A percentile compares a stretch with the other conserved stretches of the same genome.
These are phyloP conservation scores for Musa balbisiana DNA, from an alignment of 202 grass and related monocot species.

Conservation along the genomic window DNA sequence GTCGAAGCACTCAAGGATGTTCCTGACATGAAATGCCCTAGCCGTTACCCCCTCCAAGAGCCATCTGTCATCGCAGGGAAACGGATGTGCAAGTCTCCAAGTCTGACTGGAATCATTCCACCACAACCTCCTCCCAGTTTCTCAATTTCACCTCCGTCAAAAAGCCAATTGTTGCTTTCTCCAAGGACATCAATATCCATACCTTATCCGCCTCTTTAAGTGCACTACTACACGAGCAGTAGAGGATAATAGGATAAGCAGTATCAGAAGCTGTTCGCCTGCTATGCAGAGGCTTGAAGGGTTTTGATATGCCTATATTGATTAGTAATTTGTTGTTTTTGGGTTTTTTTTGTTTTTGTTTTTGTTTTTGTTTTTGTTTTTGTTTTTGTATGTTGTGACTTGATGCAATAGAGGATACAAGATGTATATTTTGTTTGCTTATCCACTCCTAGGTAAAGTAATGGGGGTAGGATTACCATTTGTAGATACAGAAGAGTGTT, in stretches of 20 bases:
- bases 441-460: no score
- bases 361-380: slow-evolving; percentile 20
- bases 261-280: slow-evolving; percentile 34
- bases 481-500: no score
- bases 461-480: no score
- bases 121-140: slow-evolving; percentile 39
- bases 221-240: slow-evolving; percentile 45
- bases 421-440: no score
- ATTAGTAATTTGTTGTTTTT: not conserved
- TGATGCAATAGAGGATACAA: no score
- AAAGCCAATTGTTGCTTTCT: slow-evolving; percentile 22
- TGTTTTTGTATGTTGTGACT: not conserved
- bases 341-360: slow-evolving; percentile 14
- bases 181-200: slow-evolving; percentile 48
- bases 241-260: slow-evolving; percentile 53
- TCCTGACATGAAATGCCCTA: slow-evolving; percentile 68
- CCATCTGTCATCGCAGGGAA: slow-evolving; percentile 56
- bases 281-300: slow-evolving; percentile 54
- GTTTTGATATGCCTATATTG: slow-evolving; percentile 73
- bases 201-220: slow-evolving; percentile 40
- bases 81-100: slow-evolving; percentile 77
- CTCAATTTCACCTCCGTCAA: slow-evolving; percentile 36
- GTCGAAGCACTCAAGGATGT: slow-evolving; percentile 51
- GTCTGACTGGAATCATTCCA: slow-evolving; percentile 60
- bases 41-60: slow-evolving; percentile 76